These are phyloP conservation scores for Tothia fuscella DNA, from an alignment of 2,329 filamentous ascomycete genomes.

Conservation along the genomic window DNA sequence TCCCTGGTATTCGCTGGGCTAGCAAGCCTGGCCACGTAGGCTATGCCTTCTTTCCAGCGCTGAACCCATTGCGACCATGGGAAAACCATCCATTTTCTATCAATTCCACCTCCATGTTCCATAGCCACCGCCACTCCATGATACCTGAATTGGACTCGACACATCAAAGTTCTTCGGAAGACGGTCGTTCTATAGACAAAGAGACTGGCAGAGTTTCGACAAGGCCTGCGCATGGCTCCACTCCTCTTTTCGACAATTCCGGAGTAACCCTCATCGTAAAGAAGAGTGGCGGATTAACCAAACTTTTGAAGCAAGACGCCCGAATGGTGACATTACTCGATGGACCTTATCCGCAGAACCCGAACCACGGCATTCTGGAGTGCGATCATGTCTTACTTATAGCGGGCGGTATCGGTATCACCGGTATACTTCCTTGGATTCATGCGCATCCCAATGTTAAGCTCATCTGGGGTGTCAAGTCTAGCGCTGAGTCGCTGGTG, in stretches of 20 bases:
- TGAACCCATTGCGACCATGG: constrained; percentile 28
- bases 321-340: constrained; percentile 29
- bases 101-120: too few relatives aligned
- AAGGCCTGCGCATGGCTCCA: too few relatives aligned
- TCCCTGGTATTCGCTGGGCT: constrained; percentile 27
- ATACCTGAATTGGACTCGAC: too few relatives aligned
- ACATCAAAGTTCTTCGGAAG: too few relatives aligned
- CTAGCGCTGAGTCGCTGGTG: constrained; percentile 18
- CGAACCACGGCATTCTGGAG: constrained; percentile 16
- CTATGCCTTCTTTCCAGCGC: constrained; percentile 38
- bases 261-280: too few relatives aligned
- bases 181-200: too few relatives aligned
- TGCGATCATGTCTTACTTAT: constrained; percentile 28
- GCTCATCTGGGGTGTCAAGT: constrained; percentile 28
- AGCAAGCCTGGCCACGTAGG: constrained; percentile 24
- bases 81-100: constrained; percentile 45
- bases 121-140: too few relatives aligned
- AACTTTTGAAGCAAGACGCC: constrained; percentile 16
- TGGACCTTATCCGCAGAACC: constrained; percentile 30
- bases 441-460: constrained; percentile 27
- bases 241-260: too few relatives aligned
- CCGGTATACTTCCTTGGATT: constrained; percentile 28
- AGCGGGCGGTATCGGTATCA: constrained; percentile 37
- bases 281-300: constrained; percentile 27
- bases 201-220: too few relatives aligned